Base-by-base conservation (phyloP, 768 basidiomycete genomes). In the Cyathus striatus region DNA sequence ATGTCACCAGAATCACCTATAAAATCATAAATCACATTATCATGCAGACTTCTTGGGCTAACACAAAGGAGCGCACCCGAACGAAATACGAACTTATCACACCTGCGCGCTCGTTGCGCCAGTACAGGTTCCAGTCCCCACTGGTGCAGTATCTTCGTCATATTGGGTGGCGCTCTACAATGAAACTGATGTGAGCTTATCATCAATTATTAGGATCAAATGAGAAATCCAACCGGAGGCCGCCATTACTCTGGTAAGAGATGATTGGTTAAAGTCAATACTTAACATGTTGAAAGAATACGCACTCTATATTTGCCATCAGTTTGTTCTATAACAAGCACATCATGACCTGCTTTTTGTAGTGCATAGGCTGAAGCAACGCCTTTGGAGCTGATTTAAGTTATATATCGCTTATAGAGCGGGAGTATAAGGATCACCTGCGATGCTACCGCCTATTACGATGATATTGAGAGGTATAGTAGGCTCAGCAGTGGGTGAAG, bases 301-400 rank as follows among this genome's bases (percentile, higher is more conserved):
- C 68, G 49, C 50, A 72, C 71, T 51, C 54, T 61, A n/a, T 64
- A 56, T n/a, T 63, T 63, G 13, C 69, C 71, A 43, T 67, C 63
- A 14, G 57, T 60, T 45, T 68, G 62, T 53, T 84, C 82, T 17
- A 83, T 56, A 2, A 85, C 69, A 2, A 70, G 61, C n/a, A 83
- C 81, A 23, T 65, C 60, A 59, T 85, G 83, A 5, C 83, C 82
- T 5, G 73, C 73, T 50, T 69, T 70, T 35, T 68, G 68, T 32
- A 85, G 64, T 13, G 75, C 64, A 49, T 71, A 74, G 3, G 81
- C 81, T 25, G 72, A 62, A 3, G 81, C 72, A 38, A 81, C n/a
- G n/a, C n/a, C n/a, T n/a, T n/a, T n/a, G n/a, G 61, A 7, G 82
- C 83, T 68, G 33, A 44, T 32, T 10, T 34, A 37, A 4, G 23